Evolutionary conservation across 192 early-diverging fungal genomes (phyloP), one percentile per base, ranked within the genome.

Genomic region (Chytriomyces confervae): DNA sequence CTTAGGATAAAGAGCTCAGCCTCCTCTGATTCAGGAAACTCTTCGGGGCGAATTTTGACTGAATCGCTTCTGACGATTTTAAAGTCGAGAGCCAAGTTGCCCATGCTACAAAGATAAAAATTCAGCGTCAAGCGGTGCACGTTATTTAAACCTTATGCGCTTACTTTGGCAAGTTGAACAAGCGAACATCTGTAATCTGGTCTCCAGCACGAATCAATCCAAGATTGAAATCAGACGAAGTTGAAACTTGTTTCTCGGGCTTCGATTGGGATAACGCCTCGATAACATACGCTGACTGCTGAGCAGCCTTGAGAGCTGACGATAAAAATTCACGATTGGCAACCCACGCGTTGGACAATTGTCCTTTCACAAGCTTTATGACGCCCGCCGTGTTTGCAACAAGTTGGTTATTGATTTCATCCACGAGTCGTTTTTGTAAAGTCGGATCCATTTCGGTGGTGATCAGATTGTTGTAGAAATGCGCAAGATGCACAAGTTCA

Each of bases 71-170:
- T 43, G 13, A 79, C 36, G 47, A 89, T 86, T 7, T 68, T 24
- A 57, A 79, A 89, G 50, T 89, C 83, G 45, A 89, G 85, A 0
- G 76, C 44, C 20, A 89, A 61, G 62, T 89, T 89, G n/a, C 88
- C 88, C 60, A 81, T 72, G 63, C 85, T 89, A 1, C 11, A 27
- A 27, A 16, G 0, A 27, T 65, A 20, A 65, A 23, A 65, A 3
- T 20, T 65, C 5, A 13, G 63, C 36, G 11, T 20, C 36, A 36
- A 16, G n/a, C 11, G 63, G 27, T 11, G 13, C 10, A 65, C 4
- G 13, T 60, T 4, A n/a, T 5, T 60, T 60, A n/a, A n/a, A n/a
- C 1, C 20, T 60, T 60, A n/a, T 60, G 16, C 20, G 27, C n/a
- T 23, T 65, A 65, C 63, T 65, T 65, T 7, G 88, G 88, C 45